Evolutionary conservation across 2,329 filamentous ascomycete species (phyloP).

Genomic region (Penicillium sp.): DNA sequence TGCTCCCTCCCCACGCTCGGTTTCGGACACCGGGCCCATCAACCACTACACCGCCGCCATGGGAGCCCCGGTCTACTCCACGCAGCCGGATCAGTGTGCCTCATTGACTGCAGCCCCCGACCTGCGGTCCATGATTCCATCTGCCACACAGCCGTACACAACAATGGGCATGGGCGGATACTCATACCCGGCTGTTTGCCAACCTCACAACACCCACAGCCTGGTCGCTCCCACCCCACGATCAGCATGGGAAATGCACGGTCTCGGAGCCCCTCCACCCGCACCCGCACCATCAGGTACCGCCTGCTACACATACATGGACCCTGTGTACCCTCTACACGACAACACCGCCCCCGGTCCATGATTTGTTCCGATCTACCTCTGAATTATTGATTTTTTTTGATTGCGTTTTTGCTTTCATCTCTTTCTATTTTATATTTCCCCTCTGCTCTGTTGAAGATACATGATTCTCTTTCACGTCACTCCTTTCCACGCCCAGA

Average conservation of each 20-base stretch:
- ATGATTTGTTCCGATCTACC: constrained; percentile 10
- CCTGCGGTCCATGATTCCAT: constrained; percentile 37
- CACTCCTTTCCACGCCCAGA: constrained; percentile 31
- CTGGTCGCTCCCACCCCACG: constrained; percentile 35
- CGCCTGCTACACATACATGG: constrained; percentile 35
- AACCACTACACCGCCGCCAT: constrained; percentile 46
- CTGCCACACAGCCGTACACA: constrained; percentile 33
- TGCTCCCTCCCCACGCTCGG: constrained; percentile 51
- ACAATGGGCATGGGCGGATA: constrained; percentile 33
- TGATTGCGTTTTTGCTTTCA: background rate
- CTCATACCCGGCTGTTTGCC: constrained; percentile 35
- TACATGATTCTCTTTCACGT: constrained; percentile 26
- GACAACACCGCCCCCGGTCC: constrained; percentile 27
- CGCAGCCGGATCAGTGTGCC: constrained; percentile 36
- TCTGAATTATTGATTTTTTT: constrained; percentile 6
- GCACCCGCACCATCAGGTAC: constrained; percentile 28
- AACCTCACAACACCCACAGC: constrained; percentile 28
- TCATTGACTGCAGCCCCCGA: constrained; percentile 38
- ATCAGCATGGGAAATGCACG: constrained; percentile 41
- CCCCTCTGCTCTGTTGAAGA: constrained; percentile 22
- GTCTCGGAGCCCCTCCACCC: constrained; percentile 28
- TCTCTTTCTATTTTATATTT: constrained; percentile 26
- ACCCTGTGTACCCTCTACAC: constrained; percentile 35
- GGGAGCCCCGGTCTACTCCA: constrained; percentile 47
- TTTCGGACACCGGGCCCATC: constrained; percentile 46